These are phyloP conservation scores for Penicillium paradoxum DNA, from an alignment of 495 filamentous ascomycete species.

Conservation along the genomic window DNA sequence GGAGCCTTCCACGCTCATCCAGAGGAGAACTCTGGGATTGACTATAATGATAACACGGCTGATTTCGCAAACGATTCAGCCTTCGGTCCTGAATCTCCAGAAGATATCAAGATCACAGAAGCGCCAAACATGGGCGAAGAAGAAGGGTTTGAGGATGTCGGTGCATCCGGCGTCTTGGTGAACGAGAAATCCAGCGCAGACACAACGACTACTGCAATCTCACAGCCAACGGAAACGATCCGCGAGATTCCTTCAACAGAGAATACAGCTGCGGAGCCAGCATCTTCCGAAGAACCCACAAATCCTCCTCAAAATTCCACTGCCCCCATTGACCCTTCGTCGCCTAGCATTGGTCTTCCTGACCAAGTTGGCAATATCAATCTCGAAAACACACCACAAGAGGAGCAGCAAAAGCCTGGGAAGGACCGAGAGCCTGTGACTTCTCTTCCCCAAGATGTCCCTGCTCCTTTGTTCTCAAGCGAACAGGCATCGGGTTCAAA, in stretches of 20 bases:
- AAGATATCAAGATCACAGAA: slow-evolving; percentile 52
- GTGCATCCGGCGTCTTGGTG: slow-evolving; percentile 58
- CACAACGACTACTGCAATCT: slow-evolving; percentile 16
- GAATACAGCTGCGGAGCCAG: slow-evolving; percentile 16
- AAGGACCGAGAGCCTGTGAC: slow-evolving; percentile 31
- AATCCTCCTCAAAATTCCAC: slow-evolving; percentile 2
- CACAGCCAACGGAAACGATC: neutral
- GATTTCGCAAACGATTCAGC: slow-evolving; percentile 39
- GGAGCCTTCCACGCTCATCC: slow-evolving; percentile 44
- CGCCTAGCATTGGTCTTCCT: slow-evolving; percentile 47
- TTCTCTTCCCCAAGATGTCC: slow-evolving; percentile 60
- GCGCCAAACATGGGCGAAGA: slow-evolving; percentile 78
- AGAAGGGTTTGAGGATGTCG: slow-evolving; percentile 92
- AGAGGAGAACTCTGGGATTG: slow-evolving; percentile 39
- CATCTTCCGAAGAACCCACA: slow-evolving; percentile 15
- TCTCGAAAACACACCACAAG: slow-evolving; percentile 34
- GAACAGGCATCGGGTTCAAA: slow-evolving; percentile 17
- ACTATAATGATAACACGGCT: slow-evolving; percentile 47
- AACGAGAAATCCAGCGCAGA: slow-evolving; percentile 55
- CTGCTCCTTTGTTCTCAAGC: slow-evolving; percentile 58
- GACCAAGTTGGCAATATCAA: slow-evolving; percentile 49
- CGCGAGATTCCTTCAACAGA: slow-evolving; percentile 1
- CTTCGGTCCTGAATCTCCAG: slow-evolving; percentile 34
- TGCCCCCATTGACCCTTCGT: slow-evolving; percentile 31
- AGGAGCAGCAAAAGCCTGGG: neutral